Percentiles rank a stretch among this genome's conserved stretches.
These are phyloP conservation scores for Suillus americanus DNA, from an alignment of 768 basidiomycete species.

Conservation along the genomic window DNA sequence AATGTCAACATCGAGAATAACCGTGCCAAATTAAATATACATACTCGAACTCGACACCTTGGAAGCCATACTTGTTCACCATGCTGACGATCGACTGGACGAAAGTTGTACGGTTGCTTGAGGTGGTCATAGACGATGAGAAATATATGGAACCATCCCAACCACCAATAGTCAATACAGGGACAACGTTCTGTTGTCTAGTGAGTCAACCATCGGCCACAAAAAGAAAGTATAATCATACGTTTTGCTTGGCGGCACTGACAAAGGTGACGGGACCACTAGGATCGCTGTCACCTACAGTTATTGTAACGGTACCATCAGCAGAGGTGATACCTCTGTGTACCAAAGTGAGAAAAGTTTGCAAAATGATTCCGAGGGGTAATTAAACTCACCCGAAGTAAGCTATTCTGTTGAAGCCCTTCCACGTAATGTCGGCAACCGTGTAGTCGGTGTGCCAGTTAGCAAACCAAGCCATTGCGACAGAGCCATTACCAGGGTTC, in stretches of 20 bases:
- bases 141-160: conserved; percentile 67
- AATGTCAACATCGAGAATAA: conserved; percentile 4
- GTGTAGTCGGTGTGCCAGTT: conserved; percentile 58
- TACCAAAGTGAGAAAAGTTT: neutral
- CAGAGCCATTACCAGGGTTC: conserved; percentile 17
- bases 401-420: conserved; percentile 62
- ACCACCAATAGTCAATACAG: conserved; percentile 63
- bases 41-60: conserved; percentile 72
- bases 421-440: conserved; percentile 59
- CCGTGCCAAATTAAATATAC: conserved; percentile 19
- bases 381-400: conserved; percentile 52
- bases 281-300: conserved; percentile 5
- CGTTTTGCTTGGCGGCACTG: conserved; percentile 25
- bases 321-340: conserved; percentile 15
- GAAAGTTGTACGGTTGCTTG: conserved; percentile 56
- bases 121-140: conserved; percentile 55
- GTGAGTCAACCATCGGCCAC: neutral
- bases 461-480: conserved; percentile 69
- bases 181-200: conserved; percentile 47
- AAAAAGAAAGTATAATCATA: conserved; percentile 8
- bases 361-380: no score
- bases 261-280: conserved; percentile 19
- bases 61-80: conserved; percentile 47
- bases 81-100: conserved; percentile 52
- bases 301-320: conserved; percentile 13